Evolutionary conservation across 306 rosid species (phyloP).

Genomic region (Biancaea sappan): DNA sequence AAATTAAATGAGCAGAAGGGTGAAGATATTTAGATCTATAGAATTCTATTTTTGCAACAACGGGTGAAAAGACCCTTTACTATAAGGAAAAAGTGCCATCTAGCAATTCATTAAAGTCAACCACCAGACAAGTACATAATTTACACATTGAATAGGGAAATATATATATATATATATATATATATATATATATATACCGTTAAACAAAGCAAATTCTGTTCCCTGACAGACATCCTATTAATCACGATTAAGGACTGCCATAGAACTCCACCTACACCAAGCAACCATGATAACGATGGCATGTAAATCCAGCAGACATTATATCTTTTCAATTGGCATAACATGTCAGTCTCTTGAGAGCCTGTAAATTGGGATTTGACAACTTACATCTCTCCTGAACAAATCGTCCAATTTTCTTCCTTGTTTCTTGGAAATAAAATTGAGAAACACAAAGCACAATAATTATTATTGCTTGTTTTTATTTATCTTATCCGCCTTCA

Average conservation of each 20-base stretch:
- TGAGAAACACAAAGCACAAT: background rate
- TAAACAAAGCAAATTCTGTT: background rate
- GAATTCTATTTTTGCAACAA: background rate
- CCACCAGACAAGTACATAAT: background rate
- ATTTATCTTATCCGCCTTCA: background rate
- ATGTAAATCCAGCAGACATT: background rate
- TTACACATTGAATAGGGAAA: background rate
- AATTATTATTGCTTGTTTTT: background rate
- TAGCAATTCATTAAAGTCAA: background rate
- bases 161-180: too few species aligned
- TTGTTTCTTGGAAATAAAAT: background rate
- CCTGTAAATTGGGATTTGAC: background rate
- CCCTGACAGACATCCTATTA: background rate
- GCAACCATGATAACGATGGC: background rate
- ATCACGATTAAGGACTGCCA: background rate
- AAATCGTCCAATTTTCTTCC: background rate
- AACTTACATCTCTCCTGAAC: background rate
- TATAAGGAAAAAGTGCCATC: background rate
- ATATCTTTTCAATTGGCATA: background rate
- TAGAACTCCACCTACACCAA: background rate
- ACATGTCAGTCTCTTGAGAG: background rate
- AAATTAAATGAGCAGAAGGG: background rate
- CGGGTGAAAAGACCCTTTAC: background rate
- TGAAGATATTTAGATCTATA: background rate
- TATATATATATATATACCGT: too few species aligned